A percentile compares a stretch with the other conserved stretches of the same genome.
These are phyloP conservation scores for Durotheca rogersii DNA, from an alignment of 495 filamentous ascomycete genomes.

Conservation along the genomic window DNA sequence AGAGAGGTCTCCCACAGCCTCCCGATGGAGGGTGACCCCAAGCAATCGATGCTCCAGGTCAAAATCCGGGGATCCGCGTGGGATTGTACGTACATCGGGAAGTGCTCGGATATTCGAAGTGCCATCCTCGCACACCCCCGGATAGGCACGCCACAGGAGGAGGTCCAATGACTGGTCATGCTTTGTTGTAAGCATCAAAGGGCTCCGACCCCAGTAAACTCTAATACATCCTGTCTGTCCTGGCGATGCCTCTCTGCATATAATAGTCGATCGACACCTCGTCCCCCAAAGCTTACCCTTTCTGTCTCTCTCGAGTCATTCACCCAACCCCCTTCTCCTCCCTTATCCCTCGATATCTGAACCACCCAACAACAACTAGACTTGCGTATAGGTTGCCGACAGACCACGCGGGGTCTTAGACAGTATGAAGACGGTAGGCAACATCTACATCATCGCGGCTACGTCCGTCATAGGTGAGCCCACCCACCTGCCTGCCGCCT, in stretches of 20 bases:
- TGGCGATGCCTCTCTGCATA: slow-evolving; percentile 13
- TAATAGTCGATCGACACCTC: slow-evolving; percentile 26
- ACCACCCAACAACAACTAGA: slow-evolving; percentile 1
- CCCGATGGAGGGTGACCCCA: too few species aligned
- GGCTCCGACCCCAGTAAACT: slow-evolving; percentile 8
- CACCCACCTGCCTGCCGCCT: not conserved
- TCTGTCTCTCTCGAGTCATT: not conserved
- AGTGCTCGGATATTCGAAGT: too few species aligned
- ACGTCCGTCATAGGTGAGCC: slow-evolving; percentile 62
- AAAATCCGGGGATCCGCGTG: slow-evolving; percentile 21
- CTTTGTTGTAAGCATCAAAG: slow-evolving; percentile 31
- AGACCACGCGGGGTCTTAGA: slow-evolving; percentile 32
- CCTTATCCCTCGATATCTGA: slow-evolving; percentile 2
- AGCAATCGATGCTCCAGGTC: too few species aligned
- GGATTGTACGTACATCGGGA: slow-evolving; percentile 5
- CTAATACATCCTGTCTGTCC: slow-evolving; percentile 11
- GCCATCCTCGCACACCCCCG: too few species aligned
- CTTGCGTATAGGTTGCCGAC: slow-evolving; percentile 28
- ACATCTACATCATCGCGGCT: slow-evolving; percentile 73
- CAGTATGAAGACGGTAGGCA: slow-evolving; percentile 58
- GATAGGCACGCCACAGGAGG: slow-evolving; percentile 8
- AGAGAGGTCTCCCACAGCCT: too few species aligned
- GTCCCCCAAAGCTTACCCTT: too few species aligned
- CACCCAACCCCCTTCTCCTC: slow-evolving; percentile 3
- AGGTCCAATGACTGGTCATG: slow-evolving; percentile 27